Base-by-base conservation (phyloP, 2,329 filamentous ascomycete species). In the Penicillium decumbens region DNA sequence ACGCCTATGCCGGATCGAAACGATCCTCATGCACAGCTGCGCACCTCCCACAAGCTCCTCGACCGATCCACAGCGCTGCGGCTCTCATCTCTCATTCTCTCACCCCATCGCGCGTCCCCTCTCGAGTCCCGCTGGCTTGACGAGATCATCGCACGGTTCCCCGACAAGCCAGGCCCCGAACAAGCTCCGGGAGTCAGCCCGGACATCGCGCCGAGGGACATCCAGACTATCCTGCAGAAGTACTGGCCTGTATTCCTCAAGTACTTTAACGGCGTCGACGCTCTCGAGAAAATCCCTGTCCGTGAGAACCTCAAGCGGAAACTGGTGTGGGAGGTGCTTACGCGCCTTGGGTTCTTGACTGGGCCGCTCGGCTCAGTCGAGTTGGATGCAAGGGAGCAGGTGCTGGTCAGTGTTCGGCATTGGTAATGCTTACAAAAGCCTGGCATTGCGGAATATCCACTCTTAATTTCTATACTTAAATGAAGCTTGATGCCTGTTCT, bases 291-390 rank as follows among this genome's bases (percentile, higher is more conserved):
- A 60, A 87, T 98, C 57, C 82, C 87, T 1, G 75, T 93, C n/a
- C 80, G 86, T 49, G 89, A 96, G 71, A 87, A 88, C 5, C 80
- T 95, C 73, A 95, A 93, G 75, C 78, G 89, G 49, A 95, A 92
- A 72, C 67, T 74, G 37, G 77, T 82, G 3, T 75, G 74, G 71
- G 70, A 73, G 55, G 60, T 81, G 50, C 68, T 82, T 28, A 72
- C 65, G 37, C 85, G 88, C 59, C 79, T 89, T 12, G 90, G 87
- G 75, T 79, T 80, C 41, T 74, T 84, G 47, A 68, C 87, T 47
- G 79, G 78, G 35, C 58, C 63, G 33, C 59, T 61, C 20, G 55
- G 59, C 18, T 58, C 58, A 25, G 48, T 64, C 27, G 65, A 68
- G 41, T 49, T 64, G 41, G 65, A 72, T 50, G 47, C 63, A 2